Evolutionary conservation across 257 asterid genomes (phyloP), one percentile per base, ranked within the genome.

Genomic region (Gentiana dahurica): DNA sequence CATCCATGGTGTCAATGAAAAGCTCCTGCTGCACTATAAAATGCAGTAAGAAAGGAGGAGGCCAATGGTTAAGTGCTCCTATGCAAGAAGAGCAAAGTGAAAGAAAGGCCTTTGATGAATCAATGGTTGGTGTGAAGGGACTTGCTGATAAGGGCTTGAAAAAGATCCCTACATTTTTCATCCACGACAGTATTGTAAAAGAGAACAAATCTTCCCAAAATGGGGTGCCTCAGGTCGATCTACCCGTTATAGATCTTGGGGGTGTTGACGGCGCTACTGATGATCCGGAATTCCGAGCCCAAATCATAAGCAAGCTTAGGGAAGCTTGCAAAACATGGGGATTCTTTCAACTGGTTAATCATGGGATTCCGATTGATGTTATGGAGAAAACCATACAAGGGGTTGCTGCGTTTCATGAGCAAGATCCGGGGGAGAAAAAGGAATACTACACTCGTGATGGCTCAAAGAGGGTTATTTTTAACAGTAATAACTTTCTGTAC

Each of bases 41-140:
- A 24, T 24, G 24, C 24, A 24, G 24, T 24, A 24, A 24, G 24
- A 24, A 24, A 24, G 24, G 24, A 24, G 24, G 24, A 0, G 24
- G 24, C 24, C 59, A 55, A 35, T 55, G 59, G 59, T 35, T 55
- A 34, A 55, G 59, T 48, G 38, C 44, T 36, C 49, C 59, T 6
- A 5, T 12, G 6, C 36, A 38, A 7, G 36, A 55, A 12, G 39
- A 44, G 12, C 7, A 55, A 24, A 13, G 3, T 8, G 59, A 55
- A 7, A 55, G 9, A 2, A 13, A 15, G 24, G 24, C 35, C 13
- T 55, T 55, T 41, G 59, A 55, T 41, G 36, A 55, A 55, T 55
- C 59, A 37, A 55, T n/a, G 59, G 3, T 55, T n/a, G 59, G 59
- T 12, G 47, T 55, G 6, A 55, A 55, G 47, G 59, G 59, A 38